These are phyloP conservation scores for Gleditsia sinensis DNA, from an alignment of 306 rosid genomes.

Conservation along the genomic window DNA sequence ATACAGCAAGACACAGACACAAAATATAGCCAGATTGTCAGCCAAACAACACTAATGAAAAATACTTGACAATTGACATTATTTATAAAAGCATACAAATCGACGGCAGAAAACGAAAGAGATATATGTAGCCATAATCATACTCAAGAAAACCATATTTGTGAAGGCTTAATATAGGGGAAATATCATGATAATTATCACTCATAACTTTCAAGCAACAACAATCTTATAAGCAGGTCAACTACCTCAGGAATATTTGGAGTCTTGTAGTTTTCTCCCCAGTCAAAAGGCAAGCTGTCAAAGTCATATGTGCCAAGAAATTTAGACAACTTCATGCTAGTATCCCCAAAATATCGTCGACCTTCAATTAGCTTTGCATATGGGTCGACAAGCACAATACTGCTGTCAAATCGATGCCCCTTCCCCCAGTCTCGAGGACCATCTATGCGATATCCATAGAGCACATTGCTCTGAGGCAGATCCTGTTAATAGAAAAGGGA, in stretches of 20 bases:
- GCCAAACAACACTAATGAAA: slow-evolving; percentile 6
- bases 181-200: slow-evolving; percentile 29
- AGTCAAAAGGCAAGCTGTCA: slow-evolving; percentile 77
- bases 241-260: slow-evolving; percentile 87
- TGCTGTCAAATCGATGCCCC: slow-evolving; percentile 91
- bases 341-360: slow-evolving; percentile 80
- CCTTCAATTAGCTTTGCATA: slow-evolving; percentile 93
- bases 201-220: not conserved
- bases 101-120: slow-evolving; percentile 19
- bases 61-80: slow-evolving; percentile 18
- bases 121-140: slow-evolving; percentile 13
- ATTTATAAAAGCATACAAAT: slow-evolving; percentile 7
- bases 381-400: slow-evolving; percentile 83
- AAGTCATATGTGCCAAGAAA: slow-evolving; percentile 90
- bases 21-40: slow-evolving; percentile 26
- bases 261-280: slow-evolving; percentile 90
- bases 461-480: slow-evolving; percentile 74
- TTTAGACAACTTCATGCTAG: slow-evolving; percentile 52
- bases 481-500: slow-evolving; percentile 52
- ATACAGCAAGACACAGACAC: slow-evolving; percentile 10
- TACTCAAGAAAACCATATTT: slow-evolving; percentile 20
- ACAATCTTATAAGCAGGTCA: slow-evolving; percentile 28
- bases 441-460: slow-evolving; percentile 79
- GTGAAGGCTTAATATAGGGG: slow-evolving; percentile 28
- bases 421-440: slow-evolving; percentile 79